phyloP scores from a whole-genome alignment of 1,284 basidiomycete species.

The Golubevia sp. region DNA sequence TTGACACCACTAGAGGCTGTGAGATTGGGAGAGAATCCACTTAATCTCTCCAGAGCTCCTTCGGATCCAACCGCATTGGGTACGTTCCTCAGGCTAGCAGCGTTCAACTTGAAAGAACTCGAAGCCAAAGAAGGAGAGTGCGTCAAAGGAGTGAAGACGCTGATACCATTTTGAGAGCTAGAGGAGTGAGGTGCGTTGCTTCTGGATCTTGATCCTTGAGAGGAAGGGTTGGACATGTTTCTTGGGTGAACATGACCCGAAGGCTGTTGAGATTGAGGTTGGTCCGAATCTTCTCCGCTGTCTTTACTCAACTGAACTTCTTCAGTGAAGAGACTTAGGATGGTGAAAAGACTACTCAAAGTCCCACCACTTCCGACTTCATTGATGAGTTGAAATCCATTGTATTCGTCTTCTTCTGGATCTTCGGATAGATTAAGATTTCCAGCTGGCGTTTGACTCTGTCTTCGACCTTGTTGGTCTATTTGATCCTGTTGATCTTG shows the following conservation, averaged over 20 bases:
- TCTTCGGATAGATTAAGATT: background rate
- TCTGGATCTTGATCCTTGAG: too few relatives aligned
- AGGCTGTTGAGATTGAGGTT: too few relatives aligned
- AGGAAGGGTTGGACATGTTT: too few relatives aligned
- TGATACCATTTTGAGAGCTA: too few relatives aligned
- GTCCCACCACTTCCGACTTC: conserved; percentile 58
- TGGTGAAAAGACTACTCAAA: conserved; percentile 58
- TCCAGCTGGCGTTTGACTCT: background rate
- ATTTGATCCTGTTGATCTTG: conserved; percentile 1
- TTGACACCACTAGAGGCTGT: conserved; percentile 21
- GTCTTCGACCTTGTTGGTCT: background rate
- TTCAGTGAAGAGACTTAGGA: conserved; percentile 58
- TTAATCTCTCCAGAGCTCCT: conserved; percentile 28
- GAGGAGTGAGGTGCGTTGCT: too few relatives aligned
- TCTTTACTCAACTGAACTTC: conserved; percentile 43
- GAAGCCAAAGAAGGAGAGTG: too few relatives aligned
- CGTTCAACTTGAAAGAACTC: conserved; percentile 28
- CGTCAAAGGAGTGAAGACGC: too few relatives aligned
- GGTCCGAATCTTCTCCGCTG: too few relatives aligned
- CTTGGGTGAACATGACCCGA: too few relatives aligned
- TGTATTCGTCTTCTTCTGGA: conserved; percentile 39
- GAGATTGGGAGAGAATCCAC: conserved; percentile 11
- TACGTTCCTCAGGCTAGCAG: conserved; percentile 34
- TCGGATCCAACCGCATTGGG: conserved; percentile 31
- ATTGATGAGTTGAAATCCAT: conserved; percentile 55